phyloP scores from a whole-genome alignment of 1,139 yeast genomes.

The Zygoascus hellenicus region DNA sequence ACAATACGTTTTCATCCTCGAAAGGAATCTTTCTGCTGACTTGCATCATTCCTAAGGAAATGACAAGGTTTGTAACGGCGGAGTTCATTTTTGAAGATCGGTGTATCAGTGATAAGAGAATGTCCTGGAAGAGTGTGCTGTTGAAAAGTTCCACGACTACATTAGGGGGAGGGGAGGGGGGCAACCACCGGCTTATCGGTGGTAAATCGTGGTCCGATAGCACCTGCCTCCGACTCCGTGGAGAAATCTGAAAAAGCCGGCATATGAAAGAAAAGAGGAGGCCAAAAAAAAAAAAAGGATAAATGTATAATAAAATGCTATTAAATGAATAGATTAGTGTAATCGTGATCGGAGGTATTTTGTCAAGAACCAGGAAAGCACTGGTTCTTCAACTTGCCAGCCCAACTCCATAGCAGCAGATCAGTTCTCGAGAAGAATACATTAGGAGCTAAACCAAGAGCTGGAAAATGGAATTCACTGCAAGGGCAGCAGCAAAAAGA shows the following conservation, averaged over 20 bases:
- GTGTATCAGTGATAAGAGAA: constrained; percentile 1
- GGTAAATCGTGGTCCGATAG: constrained; percentile 8
- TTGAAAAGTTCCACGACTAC: constrained; percentile 2
- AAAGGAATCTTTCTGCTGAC: constrained; percentile 84
- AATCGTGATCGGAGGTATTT: no score
- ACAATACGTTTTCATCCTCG: constrained; percentile 72
- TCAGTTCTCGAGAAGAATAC: background rate
- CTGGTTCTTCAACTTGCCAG: no score
- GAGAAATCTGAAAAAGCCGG: no score
- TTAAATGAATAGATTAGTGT: no score
- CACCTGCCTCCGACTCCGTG: no score
- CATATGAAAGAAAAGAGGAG: background rate
- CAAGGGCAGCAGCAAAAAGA: constrained; percentile 1
- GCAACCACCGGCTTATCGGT: constrained; percentile 2
- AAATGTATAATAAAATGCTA: background rate
- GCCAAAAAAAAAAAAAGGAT: background rate
- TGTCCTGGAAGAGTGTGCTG: constrained; percentile 1
- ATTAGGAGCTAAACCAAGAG: background rate
- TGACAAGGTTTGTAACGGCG: constrained; percentile 73
- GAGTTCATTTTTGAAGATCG: constrained; percentile 43
- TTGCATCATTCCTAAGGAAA: constrained; percentile 98
- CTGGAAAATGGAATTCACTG: background rate
- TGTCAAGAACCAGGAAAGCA: no score
- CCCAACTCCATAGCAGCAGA: no score
- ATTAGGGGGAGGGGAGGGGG: constrained; percentile 1